These are phyloP conservation scores for Talaromyces verruculosus DNA, from an alignment of 2,329 filamentous ascomycete genomes.

Conservation along the genomic window DNA sequence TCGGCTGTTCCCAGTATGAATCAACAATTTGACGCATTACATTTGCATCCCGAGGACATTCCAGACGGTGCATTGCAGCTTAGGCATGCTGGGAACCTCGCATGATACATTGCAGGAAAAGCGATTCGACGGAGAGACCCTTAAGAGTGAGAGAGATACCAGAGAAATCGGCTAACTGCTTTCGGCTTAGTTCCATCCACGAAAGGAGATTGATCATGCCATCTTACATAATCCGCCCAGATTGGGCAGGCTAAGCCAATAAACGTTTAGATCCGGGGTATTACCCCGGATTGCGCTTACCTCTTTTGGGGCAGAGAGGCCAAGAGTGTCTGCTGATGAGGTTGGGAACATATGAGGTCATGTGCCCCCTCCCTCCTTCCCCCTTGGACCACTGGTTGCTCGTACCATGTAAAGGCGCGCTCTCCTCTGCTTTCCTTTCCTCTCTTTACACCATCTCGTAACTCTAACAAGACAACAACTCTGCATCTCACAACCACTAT, in stretches of 20 bases:
- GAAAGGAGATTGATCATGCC: background rate
- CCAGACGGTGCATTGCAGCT: background rate
- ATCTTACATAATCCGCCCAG: background rate
- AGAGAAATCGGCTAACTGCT: background rate
- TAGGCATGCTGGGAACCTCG: background rate
- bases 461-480: background rate
- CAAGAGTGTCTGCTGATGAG: constrained; percentile 4
- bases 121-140: background rate
- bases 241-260: background rate
- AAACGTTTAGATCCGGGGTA: constrained; percentile 10
- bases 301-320: background rate
- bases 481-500: background rate
- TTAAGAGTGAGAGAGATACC: background rate
- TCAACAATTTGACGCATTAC: background rate
- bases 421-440: background rate
- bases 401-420: background rate
- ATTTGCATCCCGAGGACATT: background rate
- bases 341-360: constrained; percentile 16
- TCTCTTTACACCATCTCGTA: background rate
- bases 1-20: background rate
- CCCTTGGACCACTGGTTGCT: background rate
- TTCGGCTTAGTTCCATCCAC: background rate
- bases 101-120: background rate
- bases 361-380: constrained; percentile 15
- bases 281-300: constrained; percentile 13